Percentiles rank a stretch among this genome's conserved stretches.
Conservation (phyloP, 495 filamentous ascomycete species). For the Aspergillus panamensis region DNA sequence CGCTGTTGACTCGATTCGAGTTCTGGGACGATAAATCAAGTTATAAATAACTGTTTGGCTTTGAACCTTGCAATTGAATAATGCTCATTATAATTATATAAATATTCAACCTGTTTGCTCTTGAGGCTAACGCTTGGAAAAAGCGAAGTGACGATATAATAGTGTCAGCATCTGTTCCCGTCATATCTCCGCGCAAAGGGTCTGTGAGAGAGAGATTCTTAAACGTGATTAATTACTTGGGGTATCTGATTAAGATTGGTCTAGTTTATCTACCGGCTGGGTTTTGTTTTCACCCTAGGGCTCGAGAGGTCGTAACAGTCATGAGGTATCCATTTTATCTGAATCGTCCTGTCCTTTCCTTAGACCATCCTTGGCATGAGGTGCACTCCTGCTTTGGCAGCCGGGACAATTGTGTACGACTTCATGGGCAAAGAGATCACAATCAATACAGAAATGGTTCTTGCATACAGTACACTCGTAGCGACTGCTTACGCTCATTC, state of each 20-base stretch:
- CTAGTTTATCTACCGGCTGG: not conserved
- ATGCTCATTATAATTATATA: too few relatives aligned
- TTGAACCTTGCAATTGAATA: too few relatives aligned
- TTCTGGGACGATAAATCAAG: too few relatives aligned
- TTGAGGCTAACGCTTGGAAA: too few relatives aligned
- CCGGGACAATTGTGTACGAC: slow-evolving; percentile 93
- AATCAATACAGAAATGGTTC: slow-evolving; percentile 96
- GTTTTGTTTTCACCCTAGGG: not conserved
- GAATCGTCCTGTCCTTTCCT: slow-evolving; percentile 5
- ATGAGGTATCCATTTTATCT: slow-evolving; percentile 36
- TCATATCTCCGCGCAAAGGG: too few relatives aligned
- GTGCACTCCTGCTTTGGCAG: slow-evolving; percentile 62
- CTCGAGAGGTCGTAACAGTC: not conserved
- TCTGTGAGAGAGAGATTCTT: not conserved
- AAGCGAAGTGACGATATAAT: too few relatives aligned
- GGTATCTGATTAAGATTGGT: not conserved
- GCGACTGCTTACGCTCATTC: slow-evolving; percentile 78
- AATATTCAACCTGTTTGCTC: too few relatives aligned
- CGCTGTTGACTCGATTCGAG: too few relatives aligned
- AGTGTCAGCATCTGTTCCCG: too few relatives aligned
- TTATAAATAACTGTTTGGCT: too few relatives aligned
- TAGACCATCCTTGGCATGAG: slow-evolving; percentile 6
- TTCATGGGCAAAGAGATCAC: slow-evolving; percentile 91
- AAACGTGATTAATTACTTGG: not conserved
- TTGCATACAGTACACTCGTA: slow-evolving; percentile 83